Conservation (phyloP, 2,329 filamentous ascomycete species). For the Phoma sp. region DNA sequence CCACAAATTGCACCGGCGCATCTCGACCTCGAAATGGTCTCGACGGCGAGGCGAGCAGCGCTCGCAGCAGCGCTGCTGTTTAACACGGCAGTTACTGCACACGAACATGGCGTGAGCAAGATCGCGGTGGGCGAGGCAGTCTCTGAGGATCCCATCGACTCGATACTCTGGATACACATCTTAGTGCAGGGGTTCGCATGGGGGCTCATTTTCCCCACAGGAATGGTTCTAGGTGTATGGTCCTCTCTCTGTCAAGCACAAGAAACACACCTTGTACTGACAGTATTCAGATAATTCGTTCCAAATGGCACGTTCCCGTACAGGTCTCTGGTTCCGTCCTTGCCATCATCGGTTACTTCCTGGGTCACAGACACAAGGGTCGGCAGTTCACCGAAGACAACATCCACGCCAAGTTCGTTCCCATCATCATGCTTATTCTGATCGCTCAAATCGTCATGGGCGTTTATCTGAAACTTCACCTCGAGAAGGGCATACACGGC, state of each 20-base stretch:
- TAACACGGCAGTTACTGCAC: conserved; percentile 37
- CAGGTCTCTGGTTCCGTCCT: conserved; percentile 77
- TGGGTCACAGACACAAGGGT: conserved; percentile 89
- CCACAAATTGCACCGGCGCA: conserved; percentile 10
- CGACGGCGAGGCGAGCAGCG: conserved; percentile 21
- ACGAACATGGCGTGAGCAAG: conserved; percentile 50
- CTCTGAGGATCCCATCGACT: conserved; percentile 60
- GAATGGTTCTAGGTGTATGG: conserved; percentile 88
- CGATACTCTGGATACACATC: conserved; percentile 92
- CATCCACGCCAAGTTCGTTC: conserved; percentile 81
- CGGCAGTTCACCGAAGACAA: conserved; percentile 72
- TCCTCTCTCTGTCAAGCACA: not conserved
- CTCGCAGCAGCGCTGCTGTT: conserved; percentile 31
- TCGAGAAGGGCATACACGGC: conserved; percentile 82
- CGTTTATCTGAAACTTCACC: conserved; percentile 85
- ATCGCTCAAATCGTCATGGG: conserved; percentile 79
- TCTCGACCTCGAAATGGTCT: conserved; percentile 14
- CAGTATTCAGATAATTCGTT: conserved; percentile 74
- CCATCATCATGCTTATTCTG: conserved; percentile 79
- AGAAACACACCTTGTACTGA: conserved; percentile 1
- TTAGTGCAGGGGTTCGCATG: conserved; percentile 85
- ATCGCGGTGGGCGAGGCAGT: conserved; percentile 48
- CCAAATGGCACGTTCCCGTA: conserved; percentile 90
- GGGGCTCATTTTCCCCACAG: conserved; percentile 88
- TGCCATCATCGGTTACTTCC: conserved; percentile 83